Base-by-base conservation (phyloP, 371 early-diverging fungal genomes). In the Capniomyces stellatus region DNA sequence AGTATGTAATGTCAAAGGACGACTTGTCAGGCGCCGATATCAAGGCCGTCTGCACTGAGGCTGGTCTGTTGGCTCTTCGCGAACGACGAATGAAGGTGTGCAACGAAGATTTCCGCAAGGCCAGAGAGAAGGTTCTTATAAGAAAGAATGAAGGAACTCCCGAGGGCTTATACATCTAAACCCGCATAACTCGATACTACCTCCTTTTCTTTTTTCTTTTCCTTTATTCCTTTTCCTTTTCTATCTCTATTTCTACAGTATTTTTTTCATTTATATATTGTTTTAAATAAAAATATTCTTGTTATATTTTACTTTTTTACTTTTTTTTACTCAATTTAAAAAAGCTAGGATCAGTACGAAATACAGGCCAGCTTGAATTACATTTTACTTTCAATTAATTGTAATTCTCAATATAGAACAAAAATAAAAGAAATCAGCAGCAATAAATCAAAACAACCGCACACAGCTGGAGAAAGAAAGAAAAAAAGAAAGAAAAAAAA, bases 31-130 rank as follows among this genome's bases (percentile, higher is more conserved):
- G 99, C 50, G 99, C 99, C 19, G 99, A 99, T 72, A 92, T 99
- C 59, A 98, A 98, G 75, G 99, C 99, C 51, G 92, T 99, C 49
- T 99, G 99, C 75, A 98, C 99, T 8, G 99, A 99, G 68, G 89
- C 99, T 27, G 99, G 99, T 55, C 75, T 99, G 69, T 69, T 97
- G 63, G 99, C 99, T 19, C 71, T 99, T 49, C 85, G 99, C 58
- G 99, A 99, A 72, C 87, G 99, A 60, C 81, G 99, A 63, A 98
- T 95, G 92, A 89, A 89, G 72, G 99, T 99, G 21, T 81, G 87
- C 41, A 93, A 88, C 52, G 92, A 94, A 55, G 99, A 99, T 73
- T 89, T 99, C 64, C 80, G 81, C 64, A 95, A 97, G 74, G 99
- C 99, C 15, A 90, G 89, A 64, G 99, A 99, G 65, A 99, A 99